A percentile compares a stretch with the other conserved stretches of the same genome.
Evolutionary conservation across 2,329 filamentous ascomycete species (phyloP).

Genomic region (Sporothrix euskadiensis): DNA sequence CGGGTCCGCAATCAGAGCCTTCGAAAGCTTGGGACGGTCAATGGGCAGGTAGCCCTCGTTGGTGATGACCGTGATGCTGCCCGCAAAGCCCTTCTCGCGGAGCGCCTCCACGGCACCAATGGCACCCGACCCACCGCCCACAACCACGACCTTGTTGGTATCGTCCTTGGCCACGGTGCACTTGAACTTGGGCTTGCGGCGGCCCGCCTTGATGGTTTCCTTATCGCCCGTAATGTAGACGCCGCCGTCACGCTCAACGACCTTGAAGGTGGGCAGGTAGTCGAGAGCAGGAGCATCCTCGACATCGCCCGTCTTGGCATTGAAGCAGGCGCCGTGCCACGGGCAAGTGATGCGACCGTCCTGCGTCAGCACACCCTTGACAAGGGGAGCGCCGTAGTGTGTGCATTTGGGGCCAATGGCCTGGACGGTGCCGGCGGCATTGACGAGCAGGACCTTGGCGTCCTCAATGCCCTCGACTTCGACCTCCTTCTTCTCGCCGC

Average conservation of each 20-base stretch:
- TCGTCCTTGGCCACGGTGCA: slow-evolving; percentile 53
- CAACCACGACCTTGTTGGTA: slow-evolving; percentile 72
- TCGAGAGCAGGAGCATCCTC: slow-evolving; percentile 93
- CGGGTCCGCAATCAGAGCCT: slow-evolving; percentile 80
- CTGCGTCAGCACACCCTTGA: slow-evolving; percentile 78
- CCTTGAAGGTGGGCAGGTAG: slow-evolving; percentile 76
- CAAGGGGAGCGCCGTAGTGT: slow-evolving; percentile 85
- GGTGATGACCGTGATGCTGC: slow-evolving; percentile 78
- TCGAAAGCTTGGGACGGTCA: slow-evolving; percentile 93
- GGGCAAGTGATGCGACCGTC: slow-evolving; percentile 87
- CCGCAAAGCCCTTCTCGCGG: slow-evolving; percentile 76
- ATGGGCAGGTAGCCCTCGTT: slow-evolving; percentile 84
- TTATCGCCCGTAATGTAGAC: slow-evolving; percentile 85
- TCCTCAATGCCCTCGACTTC: slow-evolving; percentile 87
- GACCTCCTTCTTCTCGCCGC: slow-evolving; percentile 81
- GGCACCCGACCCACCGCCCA: slow-evolving; percentile 84
- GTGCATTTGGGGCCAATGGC: slow-evolving; percentile 82
- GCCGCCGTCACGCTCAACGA: slow-evolving; percentile 76
- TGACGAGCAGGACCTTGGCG: slow-evolving; percentile 83
- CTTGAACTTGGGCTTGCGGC: slow-evolving; percentile 71
- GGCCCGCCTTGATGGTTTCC: slow-evolving; percentile 71
- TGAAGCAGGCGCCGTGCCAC: slow-evolving; percentile 98
- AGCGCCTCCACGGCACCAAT: slow-evolving; percentile 81
- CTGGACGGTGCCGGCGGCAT: slow-evolving; percentile 72
- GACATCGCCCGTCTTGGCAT: slow-evolving; percentile 82